Base-by-base conservation (phyloP, 2,329 filamentous ascomycete species). In the Fusarium sp. region DNA sequence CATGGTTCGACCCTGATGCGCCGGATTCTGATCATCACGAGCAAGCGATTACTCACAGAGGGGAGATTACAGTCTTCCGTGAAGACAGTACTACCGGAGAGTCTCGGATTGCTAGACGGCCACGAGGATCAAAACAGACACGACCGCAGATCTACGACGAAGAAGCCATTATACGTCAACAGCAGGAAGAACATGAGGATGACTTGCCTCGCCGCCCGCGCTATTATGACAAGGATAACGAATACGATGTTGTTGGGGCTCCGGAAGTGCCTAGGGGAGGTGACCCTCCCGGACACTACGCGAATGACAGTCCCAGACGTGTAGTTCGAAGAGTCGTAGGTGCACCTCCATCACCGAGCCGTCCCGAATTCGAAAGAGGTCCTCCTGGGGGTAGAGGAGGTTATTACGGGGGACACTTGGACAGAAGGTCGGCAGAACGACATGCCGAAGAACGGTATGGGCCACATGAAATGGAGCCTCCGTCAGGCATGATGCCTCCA, bases 1-100 rank as follows among this genome's bases (percentile, higher is more conserved):
- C 92, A 0, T 93, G 90, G 89, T 94, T 94, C 82, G 92, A 90
- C 76, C 88, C 90, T 72, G 85, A 88, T 26, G 69, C 77, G 5
- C 76, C 81, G 7, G 87, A 89, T 52, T 81, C 80, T 14, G 89
- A 91, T 67, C 82, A 82, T 5, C 76, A 88, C 11, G 82, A 85
- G 15, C 84, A 88, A 61, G 84, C 88, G 80, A 80, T 86, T 7
- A 83, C 85, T 2, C 72, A 69, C n/a, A 67, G 75, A n/a, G 71
- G 70, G 24, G 69, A 70, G 31, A 62, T 73, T 8, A 72, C 72
- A 11, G 57, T 54, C 54, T 75, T 40, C 65, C 75, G 47, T 38
- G 68, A 70, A 51, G 64, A 53, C 26, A 66, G 77, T 19, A 77
- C 77, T 22, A 77, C 78, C 5, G 69, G 76, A 31, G 79, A 80